Evolutionary conservation across 2,329 filamentous ascomycete genomes (phyloP), one percentile per base, ranked within the genome.

Genomic region (Diaporthe batatas): DNA sequence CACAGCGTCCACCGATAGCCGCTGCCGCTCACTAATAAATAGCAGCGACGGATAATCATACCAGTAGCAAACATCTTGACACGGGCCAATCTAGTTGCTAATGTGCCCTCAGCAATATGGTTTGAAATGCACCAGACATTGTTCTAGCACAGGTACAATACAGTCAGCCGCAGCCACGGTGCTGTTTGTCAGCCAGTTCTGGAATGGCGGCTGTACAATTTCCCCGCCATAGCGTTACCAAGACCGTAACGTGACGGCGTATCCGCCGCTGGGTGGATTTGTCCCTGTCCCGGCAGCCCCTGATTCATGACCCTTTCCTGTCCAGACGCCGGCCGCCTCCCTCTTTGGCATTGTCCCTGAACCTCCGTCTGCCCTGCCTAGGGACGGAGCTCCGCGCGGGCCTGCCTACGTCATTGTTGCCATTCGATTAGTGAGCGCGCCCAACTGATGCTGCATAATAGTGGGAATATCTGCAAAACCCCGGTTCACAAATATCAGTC

Each of bases 271-370:
- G 59, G 11, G 59, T 65, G 59, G 44, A 29, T 36, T 65, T 32
- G 4, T 29, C 59, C 44, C 39, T 3, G 59, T 42, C 14, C 12
- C 16, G 42, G 42, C 42, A 65, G 39, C 18, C 12, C 21, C 59
- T 65, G 59, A 65, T 18, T 65, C 44, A 65, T 51, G 59, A 36
- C 25, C 29, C 3, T 65, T 49, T 23, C 25, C 42, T 34, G 59
- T 44, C 29, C 21, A 36, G 59, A 25, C 12, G 18, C 1, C 62
- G 14, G 21, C 7, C 44, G 12, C n/a, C 36, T 36, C 47, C 21
- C 42, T 44, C 42, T 47, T 8, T 32, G 29, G 23, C 16, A 29
- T 16, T 16, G 11, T 49, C 5, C 3, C 3, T 51, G 59, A 14
- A 36, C 59, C 18, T 6, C 49, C 42, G 59, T 65, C 21, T 67